phyloP scores from a whole-genome alignment of 2,329 filamentous ascomycete genomes.

The Talaromyces funiculosus region DNA sequence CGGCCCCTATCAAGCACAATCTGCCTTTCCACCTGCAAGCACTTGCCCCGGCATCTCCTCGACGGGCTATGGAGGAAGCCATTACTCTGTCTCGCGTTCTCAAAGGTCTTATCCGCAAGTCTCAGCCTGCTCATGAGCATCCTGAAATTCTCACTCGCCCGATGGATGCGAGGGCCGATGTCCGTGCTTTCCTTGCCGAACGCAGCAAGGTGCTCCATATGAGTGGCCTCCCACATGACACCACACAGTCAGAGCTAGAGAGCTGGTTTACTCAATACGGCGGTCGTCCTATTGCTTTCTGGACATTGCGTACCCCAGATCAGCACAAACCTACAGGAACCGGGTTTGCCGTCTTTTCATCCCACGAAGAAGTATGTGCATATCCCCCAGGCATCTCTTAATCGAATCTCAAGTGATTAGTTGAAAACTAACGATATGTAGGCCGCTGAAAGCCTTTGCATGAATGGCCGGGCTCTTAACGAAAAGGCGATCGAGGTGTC shows the following conservation, averaged over 20 bases:
- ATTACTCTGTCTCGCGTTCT: constrained; percentile 90
- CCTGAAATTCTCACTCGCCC: constrained; percentile 90
- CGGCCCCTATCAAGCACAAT: constrained; percentile 97
- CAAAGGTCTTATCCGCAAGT: constrained; percentile 89
- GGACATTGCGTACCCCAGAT: constrained; percentile 94
- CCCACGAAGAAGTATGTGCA: constrained; percentile 81
- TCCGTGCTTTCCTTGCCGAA: constrained; percentile 91
- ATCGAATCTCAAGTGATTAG: neutral
- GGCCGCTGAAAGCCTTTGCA: constrained; percentile 96
- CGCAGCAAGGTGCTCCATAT: constrained; percentile 97
- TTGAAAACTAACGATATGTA: constrained; percentile 37
- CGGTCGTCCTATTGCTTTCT: constrained; percentile 95
- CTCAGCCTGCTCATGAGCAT: constrained; percentile 86
- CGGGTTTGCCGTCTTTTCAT: constrained; percentile 97
- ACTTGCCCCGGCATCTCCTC: constrained; percentile 86
- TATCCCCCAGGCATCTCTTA: neutral
- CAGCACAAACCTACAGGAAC: constrained; percentile 99
- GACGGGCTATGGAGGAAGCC: constrained; percentile 95
- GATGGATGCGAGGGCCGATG: constrained; percentile 94
- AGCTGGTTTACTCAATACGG: constrained; percentile 99
- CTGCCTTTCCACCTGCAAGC: constrained; percentile 96
- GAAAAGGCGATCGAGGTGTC: constrained; percentile 99
- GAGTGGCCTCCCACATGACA: constrained; percentile 94
- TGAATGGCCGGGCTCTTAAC: constrained; percentile 97
- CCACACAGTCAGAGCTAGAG: constrained; percentile 95